phyloP scores from a whole-genome alignment of 1,284 basidiomycete species.

The Wallemia mellicola region DNA sequence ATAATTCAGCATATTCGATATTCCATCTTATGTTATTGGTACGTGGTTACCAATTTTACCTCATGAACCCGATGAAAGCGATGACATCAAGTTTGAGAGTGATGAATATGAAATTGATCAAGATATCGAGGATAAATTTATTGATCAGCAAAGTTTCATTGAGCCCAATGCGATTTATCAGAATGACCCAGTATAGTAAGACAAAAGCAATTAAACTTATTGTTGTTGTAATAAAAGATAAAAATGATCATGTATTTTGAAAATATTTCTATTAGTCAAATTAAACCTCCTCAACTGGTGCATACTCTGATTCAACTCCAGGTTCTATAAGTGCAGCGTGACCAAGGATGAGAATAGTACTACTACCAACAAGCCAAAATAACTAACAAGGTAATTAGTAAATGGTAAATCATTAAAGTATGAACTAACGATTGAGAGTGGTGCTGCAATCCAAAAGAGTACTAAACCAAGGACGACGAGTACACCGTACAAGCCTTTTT shows the following conservation, averaged over 20 bases:
- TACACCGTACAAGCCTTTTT: constrained; percentile 34
- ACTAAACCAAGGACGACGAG: background rate
- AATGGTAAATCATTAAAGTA: background rate
- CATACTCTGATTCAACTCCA: constrained; percentile 66
- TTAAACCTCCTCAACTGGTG: constrained; percentile 28
- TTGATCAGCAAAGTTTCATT: too few species aligned
- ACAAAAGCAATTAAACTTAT: background rate
- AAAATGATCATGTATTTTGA: background rate
- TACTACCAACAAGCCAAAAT: constrained; percentile 23
- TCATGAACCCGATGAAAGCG: background rate
- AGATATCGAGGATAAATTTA: background rate
- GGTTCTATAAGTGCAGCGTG: constrained; percentile 62
- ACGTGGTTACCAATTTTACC: background rate
- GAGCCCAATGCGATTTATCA: too few species aligned
- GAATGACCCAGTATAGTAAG: too few species aligned
- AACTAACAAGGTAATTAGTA: background rate
- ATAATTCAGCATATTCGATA: background rate
- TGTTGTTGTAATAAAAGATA: background rate
- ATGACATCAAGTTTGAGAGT: background rate
- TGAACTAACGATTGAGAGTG: background rate
- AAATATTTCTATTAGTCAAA: background rate
- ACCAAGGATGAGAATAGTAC: constrained; percentile 37
- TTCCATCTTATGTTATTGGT: background rate
- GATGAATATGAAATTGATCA: background rate
- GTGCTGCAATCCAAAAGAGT: background rate